phyloP scores from a whole-genome alignment of 768 basidiomycete genomes.

The Leccinum olivaceopallidum region DNA sequence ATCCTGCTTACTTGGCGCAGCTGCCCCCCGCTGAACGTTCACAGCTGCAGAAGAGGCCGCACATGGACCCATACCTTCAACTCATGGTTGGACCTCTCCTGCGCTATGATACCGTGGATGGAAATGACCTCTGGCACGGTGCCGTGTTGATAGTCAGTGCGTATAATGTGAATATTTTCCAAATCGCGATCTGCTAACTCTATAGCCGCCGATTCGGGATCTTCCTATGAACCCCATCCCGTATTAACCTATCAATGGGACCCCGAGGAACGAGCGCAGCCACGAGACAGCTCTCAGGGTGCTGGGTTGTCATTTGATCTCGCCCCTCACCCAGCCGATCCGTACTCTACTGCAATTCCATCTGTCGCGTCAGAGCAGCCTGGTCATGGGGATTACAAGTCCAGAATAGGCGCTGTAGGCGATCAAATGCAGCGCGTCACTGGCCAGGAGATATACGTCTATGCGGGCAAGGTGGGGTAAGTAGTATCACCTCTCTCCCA shows the following conservation, averaged over 20 bases:
- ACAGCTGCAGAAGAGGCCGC: conserved; percentile 51
- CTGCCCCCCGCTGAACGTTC: conserved; percentile 68
- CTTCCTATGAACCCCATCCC: conserved; percentile 75
- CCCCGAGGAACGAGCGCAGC: conserved; percentile 41
- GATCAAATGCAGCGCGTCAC: conserved; percentile 44
- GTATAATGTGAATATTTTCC: conserved; percentile 33
- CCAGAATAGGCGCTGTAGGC: conserved; percentile 17
- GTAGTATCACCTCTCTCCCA: conserved; percentile 28
- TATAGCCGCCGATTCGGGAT: conserved; percentile 75
- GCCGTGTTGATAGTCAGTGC: conserved; percentile 85
- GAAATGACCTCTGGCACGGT: conserved; percentile 81
- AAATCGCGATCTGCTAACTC: conserved; percentile 4
- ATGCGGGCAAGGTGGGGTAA: conserved; percentile 56
- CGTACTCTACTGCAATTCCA: conserved; percentile 50
- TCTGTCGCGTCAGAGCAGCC: conserved; percentile 15
- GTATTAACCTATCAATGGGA: conserved; percentile 74
- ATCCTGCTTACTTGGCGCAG: conserved; percentile 43
- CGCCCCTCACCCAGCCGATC: conserved; percentile 75
- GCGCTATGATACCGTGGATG: conserved; percentile 86
- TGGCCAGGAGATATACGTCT: conserved; percentile 76
- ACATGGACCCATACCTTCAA: conserved; percentile 82
- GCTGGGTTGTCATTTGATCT: conserved; percentile 50
- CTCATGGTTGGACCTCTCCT: conserved; percentile 92
- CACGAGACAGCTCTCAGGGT: conserved; percentile 17
- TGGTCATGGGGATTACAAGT: conserved; percentile 18